Percentiles rank a stretch among this genome's conserved stretches.
Evolutionary conservation across 2,329 filamentous ascomycete genomes (phyloP).

Genomic region (Zalaria obscura): DNA sequence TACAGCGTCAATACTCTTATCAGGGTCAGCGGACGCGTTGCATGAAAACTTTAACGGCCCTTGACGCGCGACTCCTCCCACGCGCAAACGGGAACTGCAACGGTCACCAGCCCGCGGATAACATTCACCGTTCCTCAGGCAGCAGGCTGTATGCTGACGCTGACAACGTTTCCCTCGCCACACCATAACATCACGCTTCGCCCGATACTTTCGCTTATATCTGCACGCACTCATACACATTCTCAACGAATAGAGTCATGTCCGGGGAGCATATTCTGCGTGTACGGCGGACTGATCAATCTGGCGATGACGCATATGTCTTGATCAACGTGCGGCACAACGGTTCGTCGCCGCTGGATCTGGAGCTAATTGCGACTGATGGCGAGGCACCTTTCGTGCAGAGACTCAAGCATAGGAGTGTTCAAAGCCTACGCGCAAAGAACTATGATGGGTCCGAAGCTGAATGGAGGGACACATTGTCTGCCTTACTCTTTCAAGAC

Average conservation of each 20-base stretch:
- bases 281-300: conserved; percentile 36
- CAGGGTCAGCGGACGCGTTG: no score
- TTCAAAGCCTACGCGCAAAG: conserved; percentile 38
- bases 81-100: no score
- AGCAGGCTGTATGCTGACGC: no score
- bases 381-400: conserved; percentile 45
- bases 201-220: no score
- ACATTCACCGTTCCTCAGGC: no score
- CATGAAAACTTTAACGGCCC: no score
- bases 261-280: conserved; percentile 34
- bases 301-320: conserved; percentile 28
- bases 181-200: no score
- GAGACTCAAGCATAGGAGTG: conserved; percentile 44
- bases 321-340: conserved; percentile 44
- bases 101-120: no score
- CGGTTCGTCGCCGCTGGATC: conserved; percentile 41
- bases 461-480: conserved; percentile 55
- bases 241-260: conserved; percentile 8
- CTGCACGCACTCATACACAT: no score
- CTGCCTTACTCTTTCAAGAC: conserved; percentile 38
- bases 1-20: no score
- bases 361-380: conserved; percentile 56
- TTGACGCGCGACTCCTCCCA: no score
- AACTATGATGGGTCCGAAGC: conserved; percentile 41
- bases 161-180: no score